These are phyloP conservation scores for Blastobotrys persicus DNA, from an alignment of 1,139 yeast genomes.

Conservation along the genomic window DNA sequence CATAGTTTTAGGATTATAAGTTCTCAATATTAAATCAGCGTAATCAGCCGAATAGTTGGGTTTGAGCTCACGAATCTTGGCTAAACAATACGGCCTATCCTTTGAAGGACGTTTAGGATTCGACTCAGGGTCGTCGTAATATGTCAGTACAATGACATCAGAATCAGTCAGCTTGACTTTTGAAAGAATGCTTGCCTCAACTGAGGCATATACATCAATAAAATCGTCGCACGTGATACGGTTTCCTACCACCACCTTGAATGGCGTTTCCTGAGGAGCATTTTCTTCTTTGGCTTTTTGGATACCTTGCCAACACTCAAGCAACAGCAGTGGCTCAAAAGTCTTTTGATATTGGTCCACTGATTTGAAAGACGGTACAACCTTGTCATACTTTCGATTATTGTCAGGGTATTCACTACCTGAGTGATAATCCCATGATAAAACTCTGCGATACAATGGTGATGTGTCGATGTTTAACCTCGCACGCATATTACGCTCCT, in stretches of 20 bases:
- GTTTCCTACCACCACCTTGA: slow-evolving; percentile 69
- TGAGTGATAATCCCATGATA: slow-evolving; percentile 74
- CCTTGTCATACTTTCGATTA: slow-evolving; percentile 38
- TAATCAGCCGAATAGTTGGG: slow-evolving; percentile 44
- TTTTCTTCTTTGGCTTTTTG: slow-evolving; percentile 63
- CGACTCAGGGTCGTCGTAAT: slow-evolving; percentile 37
- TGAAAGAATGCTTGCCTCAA: slow-evolving; percentile 50
- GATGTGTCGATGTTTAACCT: slow-evolving; percentile 75
- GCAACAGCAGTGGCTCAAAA: slow-evolving; percentile 75
- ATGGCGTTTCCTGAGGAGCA: slow-evolving; percentile 59
- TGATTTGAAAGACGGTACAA: slow-evolving; percentile 50
- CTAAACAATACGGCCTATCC: slow-evolving; percentile 55
- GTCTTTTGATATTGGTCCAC: slow-evolving; percentile 62
- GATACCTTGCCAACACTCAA: slow-evolving; percentile 94
- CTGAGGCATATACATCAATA: slow-evolving; percentile 82
- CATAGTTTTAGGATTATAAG: slow-evolving; percentile 49
- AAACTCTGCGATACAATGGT: slow-evolving; percentile 66
- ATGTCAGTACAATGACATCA: slow-evolving; percentile 71
- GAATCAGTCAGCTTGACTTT: slow-evolving; percentile 65
- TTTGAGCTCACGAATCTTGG: slow-evolving; percentile 72
- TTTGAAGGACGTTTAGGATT: slow-evolving; percentile 21
- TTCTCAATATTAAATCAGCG: slow-evolving; percentile 72
- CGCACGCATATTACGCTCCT: slow-evolving; percentile 74
- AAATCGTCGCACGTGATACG: slow-evolving; percentile 83
- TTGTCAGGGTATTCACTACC: slow-evolving; percentile 58